Conservation (phyloP, 2,329 filamentous ascomycete species). For the Bimuria novae-zelandiae region DNA sequence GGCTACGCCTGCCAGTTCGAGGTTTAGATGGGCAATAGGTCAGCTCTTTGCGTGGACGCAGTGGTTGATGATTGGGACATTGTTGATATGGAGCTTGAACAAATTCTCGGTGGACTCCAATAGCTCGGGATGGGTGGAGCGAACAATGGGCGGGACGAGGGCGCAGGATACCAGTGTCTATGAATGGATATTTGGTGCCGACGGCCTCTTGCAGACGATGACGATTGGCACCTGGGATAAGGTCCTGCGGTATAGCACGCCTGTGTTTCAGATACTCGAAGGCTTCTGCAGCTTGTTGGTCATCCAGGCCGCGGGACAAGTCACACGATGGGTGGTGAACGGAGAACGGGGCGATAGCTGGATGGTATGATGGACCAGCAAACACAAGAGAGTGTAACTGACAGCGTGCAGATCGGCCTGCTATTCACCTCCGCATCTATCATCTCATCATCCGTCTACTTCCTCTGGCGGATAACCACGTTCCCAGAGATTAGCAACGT, state of each 20-base stretch:
- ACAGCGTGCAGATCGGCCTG: conserved; percentile 73
- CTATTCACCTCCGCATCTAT: conserved; percentile 87
- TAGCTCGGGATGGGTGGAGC: conserved; percentile 74
- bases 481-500: conserved; percentile 93
- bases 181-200: conserved; percentile 87
- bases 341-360: conserved; percentile 90
- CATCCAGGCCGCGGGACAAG: conserved; percentile 92
- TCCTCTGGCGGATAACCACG: conserved; percentile 90
- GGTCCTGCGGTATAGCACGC: conserved; percentile 84
- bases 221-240: conserved; percentile 89
- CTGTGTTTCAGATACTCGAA: conserved; percentile 91
- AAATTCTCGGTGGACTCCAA: conserved; percentile 92
- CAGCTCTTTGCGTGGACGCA: conserved; percentile 75
- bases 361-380: conserved; percentile 69
- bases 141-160: conserved; percentile 71
- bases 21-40: conserved; percentile 73
- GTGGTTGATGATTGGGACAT: conserved; percentile 81
- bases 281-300: conserved; percentile 96
- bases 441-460: conserved; percentile 92
- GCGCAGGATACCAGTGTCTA: conserved; percentile 68
- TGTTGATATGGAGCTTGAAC: conserved; percentile 94
- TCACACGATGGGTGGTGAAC: conserved; percentile 94
- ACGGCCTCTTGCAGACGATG: conserved; percentile 78
- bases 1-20: conserved; percentile 76
- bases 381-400: conserved; percentile 28